phyloP scores from a whole-genome alignment of 129 eudicot genomes.

The Centaurea solstitialis region DNA sequence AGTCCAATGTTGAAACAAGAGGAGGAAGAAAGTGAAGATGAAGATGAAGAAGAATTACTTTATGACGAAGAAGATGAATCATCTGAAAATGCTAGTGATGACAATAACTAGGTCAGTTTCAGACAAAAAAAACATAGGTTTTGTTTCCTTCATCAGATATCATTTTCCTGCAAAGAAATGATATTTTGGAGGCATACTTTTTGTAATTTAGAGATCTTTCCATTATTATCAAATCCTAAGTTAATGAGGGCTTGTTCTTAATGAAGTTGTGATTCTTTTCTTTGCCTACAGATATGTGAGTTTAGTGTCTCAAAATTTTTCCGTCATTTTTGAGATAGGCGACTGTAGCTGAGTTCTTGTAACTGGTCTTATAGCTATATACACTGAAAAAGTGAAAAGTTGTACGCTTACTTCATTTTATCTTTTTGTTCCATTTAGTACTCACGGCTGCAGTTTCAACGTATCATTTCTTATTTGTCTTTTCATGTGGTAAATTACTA shows the following conservation, averaged over 20 bases:
- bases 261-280: background rate
- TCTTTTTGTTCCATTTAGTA: background rate
- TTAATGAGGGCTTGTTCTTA: background rate
- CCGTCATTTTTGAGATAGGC: slow-evolving; percentile 1
- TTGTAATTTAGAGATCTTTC: slow-evolving; percentile 1
- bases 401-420: background rate
- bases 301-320: background rate
- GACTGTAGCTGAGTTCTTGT: background rate
- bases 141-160: slow-evolving; percentile 9
- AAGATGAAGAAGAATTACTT: slow-evolving; percentile 76
- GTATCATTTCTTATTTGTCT: background rate
- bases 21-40: slow-evolving; percentile 54
- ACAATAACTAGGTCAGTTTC: slow-evolving; percentile 46
- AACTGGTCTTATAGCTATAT: slow-evolving; percentile 19
- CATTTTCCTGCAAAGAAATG: slow-evolving; percentile 14
- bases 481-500: background rate
- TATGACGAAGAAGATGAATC: slow-evolving; percentile 71
- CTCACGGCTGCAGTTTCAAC: slow-evolving; percentile 6
- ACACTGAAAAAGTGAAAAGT: slow-evolving; percentile 2
- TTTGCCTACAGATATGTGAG: background rate
- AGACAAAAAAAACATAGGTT: slow-evolving; percentile 9
- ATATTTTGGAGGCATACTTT: slow-evolving; percentile 18
- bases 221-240: background rate
- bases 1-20: slow-evolving; percentile 37
- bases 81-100: slow-evolving; percentile 52